Conservation (phyloP, 345 rosid genomes). For the Lenwebbia sp. region DNA sequence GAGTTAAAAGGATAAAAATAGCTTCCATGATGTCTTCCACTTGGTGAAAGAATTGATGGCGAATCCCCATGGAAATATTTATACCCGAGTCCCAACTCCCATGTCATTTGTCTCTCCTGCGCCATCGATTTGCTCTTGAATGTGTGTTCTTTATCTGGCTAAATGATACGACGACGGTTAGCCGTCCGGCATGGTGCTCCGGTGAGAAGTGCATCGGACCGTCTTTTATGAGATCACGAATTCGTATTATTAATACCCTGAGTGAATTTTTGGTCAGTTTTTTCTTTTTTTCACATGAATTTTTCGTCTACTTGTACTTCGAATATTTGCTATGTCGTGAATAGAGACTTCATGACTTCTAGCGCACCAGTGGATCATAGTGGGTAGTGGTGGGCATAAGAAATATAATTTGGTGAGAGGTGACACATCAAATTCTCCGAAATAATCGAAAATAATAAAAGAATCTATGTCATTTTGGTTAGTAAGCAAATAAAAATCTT, state of each 20-base stretch:
- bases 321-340: neutral
- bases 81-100: neutral
- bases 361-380: fast-evolving
- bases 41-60: neutral
- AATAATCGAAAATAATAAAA: neutral
- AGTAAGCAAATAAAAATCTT: neutral
- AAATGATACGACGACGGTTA: neutral
- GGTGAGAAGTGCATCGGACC: neutral
- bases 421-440: neutral
- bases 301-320: no score
- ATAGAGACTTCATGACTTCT: neutral
- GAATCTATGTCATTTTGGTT: neutral
- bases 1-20: neutral
- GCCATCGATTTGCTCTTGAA: neutral
- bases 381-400: neutral
- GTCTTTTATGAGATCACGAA: neutral
- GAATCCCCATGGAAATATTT: neutral
- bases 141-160: neutral
- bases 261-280: neutral
- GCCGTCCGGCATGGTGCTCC: neutral
- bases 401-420: neutral
- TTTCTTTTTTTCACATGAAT: no score
- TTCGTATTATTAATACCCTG: neutral
- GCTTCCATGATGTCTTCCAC: neutral
- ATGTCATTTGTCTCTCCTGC: neutral